Evolutionary conservation across 2,329 filamentous ascomycete genomes (phyloP), one percentile per base, ranked within the genome.

Genomic region (Aspergillus sojae): DNA sequence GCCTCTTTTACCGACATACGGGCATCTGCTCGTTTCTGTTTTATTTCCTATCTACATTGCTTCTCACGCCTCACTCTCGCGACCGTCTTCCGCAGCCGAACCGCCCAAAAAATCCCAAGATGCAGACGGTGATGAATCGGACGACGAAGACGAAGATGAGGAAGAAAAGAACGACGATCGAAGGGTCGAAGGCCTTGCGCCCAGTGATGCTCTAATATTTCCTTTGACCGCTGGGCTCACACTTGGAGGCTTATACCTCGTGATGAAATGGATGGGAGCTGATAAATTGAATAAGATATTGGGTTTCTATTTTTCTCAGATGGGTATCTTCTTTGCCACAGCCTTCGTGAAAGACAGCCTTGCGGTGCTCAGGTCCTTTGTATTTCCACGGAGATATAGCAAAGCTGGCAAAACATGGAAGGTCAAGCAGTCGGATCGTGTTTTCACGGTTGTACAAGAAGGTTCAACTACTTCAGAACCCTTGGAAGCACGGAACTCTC

Each of bases 221-320:
- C 95, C 94, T 1, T 70, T 97, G 36, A 82, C 93, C 60, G 94
- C 93, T 6, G 92, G 89, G 2, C 72, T 83, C 11, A 88, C 90
- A 1, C 86, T 98, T 10, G 84, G 88, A 48, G 88, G 88, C 5
- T 83, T 98, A 14, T 98, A 98, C 81, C 89, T 94, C 71, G 83
- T 97, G 64, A 93, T 98, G 74, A 93, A 96, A 76, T 95, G 90
- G 86, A 86, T 97, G 61, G 84, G 94, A 68, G 92, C 93, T 0
- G 84, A 88, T 12, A 81, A 96, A 26, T 80, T 98, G 71, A 97
- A 94, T 81, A 91, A 90, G 77, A 86, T 96, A 45, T 81, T 98
- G 26, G 89, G 91, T 45, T 88, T 86, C 72, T 97, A 98, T 81
- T 94, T 97, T 79, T 91, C 91, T 3, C 77, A 87, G 62, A 88